Conservation (phyloP, 345 rosid species). For the Arabis alpina region DNA sequence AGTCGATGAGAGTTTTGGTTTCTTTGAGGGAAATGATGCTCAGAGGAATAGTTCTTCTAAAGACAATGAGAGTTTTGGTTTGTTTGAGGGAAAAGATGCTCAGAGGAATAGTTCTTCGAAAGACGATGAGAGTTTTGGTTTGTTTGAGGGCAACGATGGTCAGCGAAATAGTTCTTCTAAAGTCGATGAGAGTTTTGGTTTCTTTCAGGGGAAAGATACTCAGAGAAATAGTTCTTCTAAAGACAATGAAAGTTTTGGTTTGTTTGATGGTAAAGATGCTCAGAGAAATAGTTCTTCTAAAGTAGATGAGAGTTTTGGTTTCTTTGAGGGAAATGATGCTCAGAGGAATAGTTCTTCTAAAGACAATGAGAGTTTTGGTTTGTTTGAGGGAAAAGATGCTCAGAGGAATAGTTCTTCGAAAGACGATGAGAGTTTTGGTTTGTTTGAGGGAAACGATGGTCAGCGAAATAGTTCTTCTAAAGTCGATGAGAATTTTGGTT, state of each 20-base stretch:
- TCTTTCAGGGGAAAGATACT: slow-evolving; percentile 46
- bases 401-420: slow-evolving; percentile 34
- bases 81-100: slow-evolving; percentile 47
- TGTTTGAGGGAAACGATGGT: slow-evolving; percentile 40
- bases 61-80: slow-evolving; percentile 37
- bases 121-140: slow-evolving; percentile 36
- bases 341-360: slow-evolving; percentile 36
- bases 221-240: slow-evolving; percentile 36
- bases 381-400: slow-evolving; percentile 42
- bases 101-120: slow-evolving; percentile 34
- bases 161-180: slow-evolving; percentile 33
- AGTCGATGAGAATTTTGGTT: slow-evolving; percentile 36
- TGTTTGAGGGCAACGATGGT: slow-evolving; percentile 41
- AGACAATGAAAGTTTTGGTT: slow-evolving; percentile 36
- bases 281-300: slow-evolving; percentile 33
- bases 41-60: slow-evolving; percentile 34
- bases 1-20: slow-evolving; percentile 37
- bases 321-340: slow-evolving; percentile 47
- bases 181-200: slow-evolving; percentile 37
- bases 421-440: slow-evolving; percentile 36
- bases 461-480: slow-evolving; percentile 34
- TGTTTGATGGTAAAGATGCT: slow-evolving; percentile 41
- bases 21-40: slow-evolving; percentile 47
- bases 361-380: slow-evolving; percentile 36
- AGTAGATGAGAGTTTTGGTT: slow-evolving; percentile 37